phyloP scores from a whole-genome alignment of 2,329 filamentous ascomycete genomes.

The Sporothrix inflata region DNA sequence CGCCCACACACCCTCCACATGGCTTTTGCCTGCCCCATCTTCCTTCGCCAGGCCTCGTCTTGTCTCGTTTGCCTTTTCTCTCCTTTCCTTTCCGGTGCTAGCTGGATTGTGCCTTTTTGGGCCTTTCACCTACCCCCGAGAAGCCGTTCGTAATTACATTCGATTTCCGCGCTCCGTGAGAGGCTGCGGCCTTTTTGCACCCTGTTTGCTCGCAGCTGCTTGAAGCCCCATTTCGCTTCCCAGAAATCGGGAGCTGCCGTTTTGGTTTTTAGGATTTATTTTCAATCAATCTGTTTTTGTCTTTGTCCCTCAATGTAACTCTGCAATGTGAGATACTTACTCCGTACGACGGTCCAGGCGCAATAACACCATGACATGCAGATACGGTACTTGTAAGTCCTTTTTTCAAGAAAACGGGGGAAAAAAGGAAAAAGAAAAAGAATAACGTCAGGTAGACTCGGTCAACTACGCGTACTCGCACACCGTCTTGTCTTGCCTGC shows the following conservation, averaged over 20 bases:
- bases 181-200: constrained; percentile 2
- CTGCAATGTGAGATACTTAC: neutral
- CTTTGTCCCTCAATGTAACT: neutral
- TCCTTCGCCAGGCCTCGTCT: neutral
- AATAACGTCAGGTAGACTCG: neutral
- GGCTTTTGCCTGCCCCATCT: constrained; percentile 2
- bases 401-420: no score
- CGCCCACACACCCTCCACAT: constrained; percentile 14
- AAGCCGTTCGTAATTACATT: constrained; percentile 31
- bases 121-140: constrained; percentile 21
- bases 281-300: neutral
- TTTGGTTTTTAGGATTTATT: neutral
- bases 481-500: neutral
- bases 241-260: constrained; percentile 16
- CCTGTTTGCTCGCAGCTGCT: neutral
- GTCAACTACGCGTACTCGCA: neutral
- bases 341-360: no score
- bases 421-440: neutral
- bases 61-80: neutral
- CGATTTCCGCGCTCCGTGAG: constrained; percentile 30
- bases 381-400: neutral
- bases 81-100: constrained; percentile 1
- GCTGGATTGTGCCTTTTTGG: neutral
- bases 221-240: neutral
- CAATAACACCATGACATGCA: no score